Percentiles rank a stretch among this genome's conserved stretches.
These are phyloP conservation scores for Fusarium longipes DNA, from an alignment of 2,329 filamentous ascomycete species.

Conservation along the genomic window DNA sequence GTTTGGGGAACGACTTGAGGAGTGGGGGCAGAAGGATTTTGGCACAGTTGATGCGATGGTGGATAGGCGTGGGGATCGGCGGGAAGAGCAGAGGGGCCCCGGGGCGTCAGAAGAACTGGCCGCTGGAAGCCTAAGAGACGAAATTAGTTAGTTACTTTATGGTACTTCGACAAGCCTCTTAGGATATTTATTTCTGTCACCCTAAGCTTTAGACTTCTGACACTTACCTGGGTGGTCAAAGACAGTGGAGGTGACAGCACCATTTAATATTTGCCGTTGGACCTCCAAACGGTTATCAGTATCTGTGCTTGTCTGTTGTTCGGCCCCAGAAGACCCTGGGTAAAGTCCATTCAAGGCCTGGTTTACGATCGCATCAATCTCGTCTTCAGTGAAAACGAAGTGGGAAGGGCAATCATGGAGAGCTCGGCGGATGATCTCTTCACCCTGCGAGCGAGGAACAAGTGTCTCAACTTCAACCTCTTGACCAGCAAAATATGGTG, in stretches of 20 bases:
- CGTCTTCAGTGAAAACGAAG: neutral
- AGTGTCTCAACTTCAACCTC: constrained; percentile 4
- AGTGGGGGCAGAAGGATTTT: neutral
- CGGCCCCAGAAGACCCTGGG: neutral
- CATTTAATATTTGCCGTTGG: neutral
- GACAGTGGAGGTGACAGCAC: neutral
- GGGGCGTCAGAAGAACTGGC: no score
- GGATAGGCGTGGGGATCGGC: neutral
- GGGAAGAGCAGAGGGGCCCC: neutral
- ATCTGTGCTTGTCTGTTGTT: constrained; percentile 2
- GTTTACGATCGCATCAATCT: neutral
- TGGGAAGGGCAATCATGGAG: neutral
- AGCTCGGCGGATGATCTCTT: neutral
- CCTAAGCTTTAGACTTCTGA: no score
- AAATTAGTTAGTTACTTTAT: no score
- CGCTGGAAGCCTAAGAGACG: no score
- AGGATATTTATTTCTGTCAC: no score
- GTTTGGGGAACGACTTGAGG: neutral
- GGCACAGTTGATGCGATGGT: neutral
- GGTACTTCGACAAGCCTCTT: no score
- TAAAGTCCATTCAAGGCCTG: constrained; percentile 2
- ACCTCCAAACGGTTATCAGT: neutral
- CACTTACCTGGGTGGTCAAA: no score
- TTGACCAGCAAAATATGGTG: constrained; percentile 1
- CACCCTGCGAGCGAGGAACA: neutral